These are phyloP conservation scores for Achaetomium macrosporum DNA, from an alignment of 2,329 filamentous ascomycete genomes.

Conservation along the genomic window DNA sequence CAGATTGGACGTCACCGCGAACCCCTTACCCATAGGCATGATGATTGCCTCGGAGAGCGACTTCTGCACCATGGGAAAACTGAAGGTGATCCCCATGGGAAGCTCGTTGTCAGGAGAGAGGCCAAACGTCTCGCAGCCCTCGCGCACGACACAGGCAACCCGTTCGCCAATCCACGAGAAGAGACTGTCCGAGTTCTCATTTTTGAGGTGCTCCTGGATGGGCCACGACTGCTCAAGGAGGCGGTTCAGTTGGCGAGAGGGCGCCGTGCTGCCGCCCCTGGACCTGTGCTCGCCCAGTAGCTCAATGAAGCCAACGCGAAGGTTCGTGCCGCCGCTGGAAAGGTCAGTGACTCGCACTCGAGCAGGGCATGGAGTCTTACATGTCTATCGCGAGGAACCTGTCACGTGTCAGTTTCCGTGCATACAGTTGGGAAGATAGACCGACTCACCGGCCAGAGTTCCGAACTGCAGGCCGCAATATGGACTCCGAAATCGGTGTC, in stretches of 20 bases:
- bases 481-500: slow-evolving; percentile 55
- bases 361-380: slow-evolving; percentile 38
- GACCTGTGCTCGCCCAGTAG: slow-evolving; percentile 38
- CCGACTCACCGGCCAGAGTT: slow-evolving; percentile 42
- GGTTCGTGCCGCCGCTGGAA: slow-evolving; percentile 58
- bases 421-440: slow-evolving; percentile 10
- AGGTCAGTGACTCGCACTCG: background rate
- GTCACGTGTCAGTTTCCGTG: slow-evolving; percentile 5
- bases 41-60: slow-evolving; percentile 57
- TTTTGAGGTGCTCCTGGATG: slow-evolving; percentile 67
- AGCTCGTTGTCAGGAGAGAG: slow-evolving; percentile 42
- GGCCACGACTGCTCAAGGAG: slow-evolving; percentile 67
- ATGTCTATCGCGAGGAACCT: slow-evolving; percentile 61
- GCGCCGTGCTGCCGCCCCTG: background rate
- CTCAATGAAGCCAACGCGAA: slow-evolving; percentile 63
- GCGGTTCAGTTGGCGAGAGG: slow-evolving; percentile 38
- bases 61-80: slow-evolving; percentile 63
- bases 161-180: slow-evolving; percentile 78
- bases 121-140: slow-evolving; percentile 43
- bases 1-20: slow-evolving; percentile 54
- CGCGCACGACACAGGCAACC: slow-evolving; percentile 65
- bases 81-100: slow-evolving; percentile 64
- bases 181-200: slow-evolving; percentile 65
- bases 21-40: slow-evolving; percentile 67
- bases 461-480: slow-evolving; percentile 43